Evolutionary conservation across 257 asterid species (phyloP).

Genomic region (Solanum piurae): DNA sequence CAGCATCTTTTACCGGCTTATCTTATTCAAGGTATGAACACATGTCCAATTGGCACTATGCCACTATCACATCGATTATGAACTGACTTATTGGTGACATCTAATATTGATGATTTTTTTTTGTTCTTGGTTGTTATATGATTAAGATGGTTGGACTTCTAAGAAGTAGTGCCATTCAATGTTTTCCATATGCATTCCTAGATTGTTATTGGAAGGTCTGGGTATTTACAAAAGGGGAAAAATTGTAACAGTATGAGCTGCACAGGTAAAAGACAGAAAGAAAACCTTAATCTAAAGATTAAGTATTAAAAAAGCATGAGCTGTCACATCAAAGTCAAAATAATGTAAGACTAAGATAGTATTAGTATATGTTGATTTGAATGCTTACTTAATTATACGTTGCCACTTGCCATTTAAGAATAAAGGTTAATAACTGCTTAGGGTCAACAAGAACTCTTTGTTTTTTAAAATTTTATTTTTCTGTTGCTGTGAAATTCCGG

Average conservation of each 20-base stretch:
- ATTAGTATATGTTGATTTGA: neutral
- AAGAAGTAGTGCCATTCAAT: neutral
- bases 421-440: neutral
- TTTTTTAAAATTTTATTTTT: neutral
- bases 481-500: neutral
- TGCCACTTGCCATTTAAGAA: neutral
- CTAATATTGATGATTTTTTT: neutral
- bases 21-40: constrained; percentile 62
- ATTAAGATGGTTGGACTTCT: neutral
- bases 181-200: neutral
- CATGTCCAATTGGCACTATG: constrained; percentile 3
- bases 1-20: constrained; percentile 68
- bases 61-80: neutral
- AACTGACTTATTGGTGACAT: neutral
- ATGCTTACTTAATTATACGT: neutral
- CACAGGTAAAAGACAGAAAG: neutral
- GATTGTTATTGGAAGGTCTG: neutral
- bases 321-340: neutral
- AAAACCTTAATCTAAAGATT: neutral
- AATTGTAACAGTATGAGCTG: neutral
- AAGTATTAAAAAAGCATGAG: neutral
- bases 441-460: neutral
- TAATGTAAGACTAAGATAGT: neutral
- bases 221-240: neutral
- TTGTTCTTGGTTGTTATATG: neutral